Evolutionary conservation across 495 filamentous ascomycete species (phyloP).

Genomic region (Xanthoparmelia taractica): DNA sequence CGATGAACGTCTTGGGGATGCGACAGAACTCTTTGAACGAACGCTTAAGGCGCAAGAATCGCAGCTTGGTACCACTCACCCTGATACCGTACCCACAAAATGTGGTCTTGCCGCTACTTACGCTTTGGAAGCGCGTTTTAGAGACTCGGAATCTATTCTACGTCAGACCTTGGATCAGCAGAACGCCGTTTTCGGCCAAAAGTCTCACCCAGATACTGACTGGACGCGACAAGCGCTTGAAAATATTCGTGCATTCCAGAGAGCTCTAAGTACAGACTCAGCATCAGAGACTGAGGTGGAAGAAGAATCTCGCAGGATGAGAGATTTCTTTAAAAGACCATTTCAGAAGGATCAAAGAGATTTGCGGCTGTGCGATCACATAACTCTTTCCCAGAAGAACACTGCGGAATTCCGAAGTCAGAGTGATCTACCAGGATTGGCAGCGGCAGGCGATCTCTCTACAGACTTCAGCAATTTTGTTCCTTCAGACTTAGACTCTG

Average conservation of each 20-base stretch:
- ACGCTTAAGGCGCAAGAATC: not conserved
- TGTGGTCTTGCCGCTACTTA: slow-evolving; percentile 9
- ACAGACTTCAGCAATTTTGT: not conserved
- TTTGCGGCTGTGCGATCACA: not conserved
- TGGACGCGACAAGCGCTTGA: slow-evolving; percentile 7
- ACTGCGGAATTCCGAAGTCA: not conserved
- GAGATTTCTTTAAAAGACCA: not conserved
- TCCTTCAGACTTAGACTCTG: not conserved
- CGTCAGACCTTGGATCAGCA: slow-evolving; percentile 5
- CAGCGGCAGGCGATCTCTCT: not conserved
- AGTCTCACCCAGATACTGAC: not conserved
- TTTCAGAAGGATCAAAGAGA: not conserved
- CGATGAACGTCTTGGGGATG: slow-evolving; percentile 1
- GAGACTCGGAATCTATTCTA: slow-evolving; percentile 2
- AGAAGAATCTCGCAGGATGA: not conserved
- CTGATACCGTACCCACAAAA: slow-evolving; percentile 8
- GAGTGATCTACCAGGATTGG: not conserved
- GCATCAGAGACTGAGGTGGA: not conserved
- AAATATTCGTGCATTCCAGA: not conserved
- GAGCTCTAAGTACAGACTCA: not conserved
- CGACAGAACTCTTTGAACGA: not conserved
- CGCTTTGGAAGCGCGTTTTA: slow-evolving; percentile 4
- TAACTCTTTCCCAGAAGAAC: not conserved
- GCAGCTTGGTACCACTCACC: slow-evolving; percentile 4
- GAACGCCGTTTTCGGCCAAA: not conserved